Evolutionary conservation across 495 filamentous ascomycete species (phyloP).

Genomic region (Neurospora hispaniola): DNA sequence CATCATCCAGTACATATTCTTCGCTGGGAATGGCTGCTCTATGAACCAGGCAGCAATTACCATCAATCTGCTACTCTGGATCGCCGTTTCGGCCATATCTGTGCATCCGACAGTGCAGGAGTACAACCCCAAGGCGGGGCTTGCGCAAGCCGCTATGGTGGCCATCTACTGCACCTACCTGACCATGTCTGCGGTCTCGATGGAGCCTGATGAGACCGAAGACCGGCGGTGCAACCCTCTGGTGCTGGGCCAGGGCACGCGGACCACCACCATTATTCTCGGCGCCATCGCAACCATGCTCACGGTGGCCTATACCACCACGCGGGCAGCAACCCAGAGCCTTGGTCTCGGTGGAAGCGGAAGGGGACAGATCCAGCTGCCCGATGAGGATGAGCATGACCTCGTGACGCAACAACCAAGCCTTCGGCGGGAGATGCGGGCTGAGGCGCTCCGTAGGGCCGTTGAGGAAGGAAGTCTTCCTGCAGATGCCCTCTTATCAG

Average conservation of each 20-base stretch:
- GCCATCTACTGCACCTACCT: constrained; percentile 97
- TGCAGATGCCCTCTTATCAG: constrained; percentile 77
- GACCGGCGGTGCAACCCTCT: constrained; percentile 90
- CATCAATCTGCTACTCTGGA: constrained; percentile 76
- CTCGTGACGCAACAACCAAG: constrained; percentile 82
- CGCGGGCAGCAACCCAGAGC: constrained; percentile 88
- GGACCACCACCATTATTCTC: constrained; percentile 78
- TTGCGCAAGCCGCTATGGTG: constrained; percentile 96
- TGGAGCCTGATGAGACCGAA: constrained; percentile 74
- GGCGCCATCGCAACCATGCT: constrained; percentile 95
- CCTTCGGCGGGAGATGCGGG: constrained; percentile 75
- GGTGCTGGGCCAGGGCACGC: constrained; percentile 77
- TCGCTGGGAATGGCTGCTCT: constrained; percentile 67
- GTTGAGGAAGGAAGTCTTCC: constrained; percentile 86
- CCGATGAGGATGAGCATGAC: constrained; percentile 64
- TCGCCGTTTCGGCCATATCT: constrained; percentile 72
- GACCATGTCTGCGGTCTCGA: constrained; percentile 94
- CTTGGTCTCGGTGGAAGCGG: constrained; percentile 63
- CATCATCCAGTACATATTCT: constrained; percentile 95
- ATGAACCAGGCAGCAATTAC: constrained; percentile 84
- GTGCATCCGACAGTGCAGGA: constrained; percentile 87
- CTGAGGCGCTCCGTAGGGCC: constrained; percentile 79
- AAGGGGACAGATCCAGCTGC: constrained; percentile 41
- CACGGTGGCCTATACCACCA: constrained; percentile 95
- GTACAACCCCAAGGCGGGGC: constrained; percentile 81